A percentile compares a stretch with the other conserved stretches of the same genome.
These are phyloP conservation scores for Colletotrichum lupini DNA, from an alignment of 2,329 filamentous ascomycete genomes.

Conservation along the genomic window DNA sequence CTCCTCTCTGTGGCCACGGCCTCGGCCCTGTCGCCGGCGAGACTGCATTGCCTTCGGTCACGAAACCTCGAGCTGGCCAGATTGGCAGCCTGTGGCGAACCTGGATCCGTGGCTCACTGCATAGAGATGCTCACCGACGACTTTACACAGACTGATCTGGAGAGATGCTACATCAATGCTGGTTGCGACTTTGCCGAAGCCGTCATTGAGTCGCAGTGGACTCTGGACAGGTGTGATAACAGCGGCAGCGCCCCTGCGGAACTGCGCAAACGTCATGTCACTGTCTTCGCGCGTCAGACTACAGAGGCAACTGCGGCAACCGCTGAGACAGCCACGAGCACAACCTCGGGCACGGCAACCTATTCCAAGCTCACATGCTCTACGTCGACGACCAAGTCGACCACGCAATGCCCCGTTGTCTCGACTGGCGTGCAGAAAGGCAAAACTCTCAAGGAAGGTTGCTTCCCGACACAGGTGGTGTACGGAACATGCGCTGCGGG, in stretches of 20 bases:
- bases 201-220: slow-evolving; percentile 42
- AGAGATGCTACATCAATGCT: slow-evolving; percentile 48
- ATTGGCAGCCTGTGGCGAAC: slow-evolving; percentile 56
- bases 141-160: slow-evolving; percentile 47
- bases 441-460: slow-evolving; percentile 47
- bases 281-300: slow-evolving; percentile 31
- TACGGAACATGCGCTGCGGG: slow-evolving; percentile 54
- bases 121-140: slow-evolving; percentile 47
- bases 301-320: slow-evolving; percentile 30
- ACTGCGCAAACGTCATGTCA: slow-evolving; percentile 33
- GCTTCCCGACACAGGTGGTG: slow-evolving; percentile 49
- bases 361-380: slow-evolving; percentile 38
- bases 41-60: slow-evolving; percentile 52
- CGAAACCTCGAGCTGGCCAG: slow-evolving; percentile 52
- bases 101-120: slow-evolving; percentile 54
- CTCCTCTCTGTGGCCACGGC: slow-evolving; percentile 42
- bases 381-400: slow-evolving; percentile 45
- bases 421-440: slow-evolving; percentile 53
- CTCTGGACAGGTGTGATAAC: slow-evolving; percentile 45
- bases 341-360: slow-evolving; percentile 36
- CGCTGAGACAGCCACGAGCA: neutral
- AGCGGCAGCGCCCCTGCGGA: slow-evolving; percentile 21
- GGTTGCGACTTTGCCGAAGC: slow-evolving; percentile 49
- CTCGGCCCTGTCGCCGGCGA: slow-evolving; percentile 42
- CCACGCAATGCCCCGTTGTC: slow-evolving; percentile 51